These are phyloP conservation scores for Seminavis robusta DNA, from an alignment of 108 stramenopile genomes.

Conservation along the genomic window DNA sequence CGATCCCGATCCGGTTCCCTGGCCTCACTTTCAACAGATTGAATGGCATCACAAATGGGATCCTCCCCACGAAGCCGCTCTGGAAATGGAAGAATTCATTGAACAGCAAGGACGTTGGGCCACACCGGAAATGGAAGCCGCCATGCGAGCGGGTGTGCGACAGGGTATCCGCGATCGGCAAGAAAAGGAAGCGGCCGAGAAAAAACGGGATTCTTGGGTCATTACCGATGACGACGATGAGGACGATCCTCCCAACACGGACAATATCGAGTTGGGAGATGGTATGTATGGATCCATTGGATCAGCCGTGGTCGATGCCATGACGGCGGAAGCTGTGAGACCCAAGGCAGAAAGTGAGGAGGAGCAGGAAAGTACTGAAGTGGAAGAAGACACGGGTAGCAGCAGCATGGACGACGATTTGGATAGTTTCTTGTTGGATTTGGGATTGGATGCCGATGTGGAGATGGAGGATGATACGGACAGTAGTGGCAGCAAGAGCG, in stretches of 20 bases:
- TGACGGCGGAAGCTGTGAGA: conserved; percentile 37
- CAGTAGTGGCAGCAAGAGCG: neutral
- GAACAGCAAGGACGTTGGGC: conserved; percentile 80
- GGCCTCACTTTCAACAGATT: conserved; percentile 91
- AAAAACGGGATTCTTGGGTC: conserved; percentile 45
- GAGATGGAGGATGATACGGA: conserved; percentile 38
- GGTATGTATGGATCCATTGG: conserved; percentile 71
- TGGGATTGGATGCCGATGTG: conserved; percentile 61
- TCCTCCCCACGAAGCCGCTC: conserved; percentile 70
- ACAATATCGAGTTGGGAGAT: conserved; percentile 45
- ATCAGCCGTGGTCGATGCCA: conserved; percentile 37
- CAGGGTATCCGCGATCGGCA: conserved; percentile 59
- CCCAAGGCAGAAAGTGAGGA: conserved; percentile 20
- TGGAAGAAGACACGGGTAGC: conserved; percentile 47
- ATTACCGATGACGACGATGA: conserved; percentile 81
- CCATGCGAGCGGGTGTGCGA: conserved; percentile 74
- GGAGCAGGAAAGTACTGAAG: conserved; percentile 37
- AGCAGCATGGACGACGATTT: conserved; percentile 25
- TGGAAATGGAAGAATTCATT: conserved; percentile 83
- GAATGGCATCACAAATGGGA: conserved; percentile 89
- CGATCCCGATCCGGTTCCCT: conserved; percentile 87
- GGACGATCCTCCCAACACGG: conserved; percentile 44
- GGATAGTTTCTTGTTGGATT: conserved; percentile 74
- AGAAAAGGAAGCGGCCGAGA: conserved; percentile 64
- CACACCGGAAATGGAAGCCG: conserved; percentile 78